A percentile compares a stretch with the other conserved stretches of the same genome.
These are phyloP conservation scores for Ilex asprella DNA, from an alignment of 257 asterid species.

Conservation along the genomic window DNA sequence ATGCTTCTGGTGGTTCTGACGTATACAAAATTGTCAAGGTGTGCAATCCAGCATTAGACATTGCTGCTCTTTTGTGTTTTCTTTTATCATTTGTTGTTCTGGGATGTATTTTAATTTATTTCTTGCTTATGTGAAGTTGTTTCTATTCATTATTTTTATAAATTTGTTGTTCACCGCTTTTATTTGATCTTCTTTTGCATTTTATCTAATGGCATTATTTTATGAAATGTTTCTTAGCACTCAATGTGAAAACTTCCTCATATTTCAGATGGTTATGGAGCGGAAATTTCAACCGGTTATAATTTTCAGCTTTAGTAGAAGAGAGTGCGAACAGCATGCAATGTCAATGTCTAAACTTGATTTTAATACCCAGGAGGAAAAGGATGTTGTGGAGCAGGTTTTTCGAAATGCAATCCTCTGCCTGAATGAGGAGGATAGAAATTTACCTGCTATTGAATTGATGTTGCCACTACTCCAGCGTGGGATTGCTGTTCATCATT, in stretches of 20 bases:
- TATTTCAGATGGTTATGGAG: slow-evolving; percentile 92
- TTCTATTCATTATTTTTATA: slow-evolving; percentile 1
- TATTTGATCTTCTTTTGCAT: slow-evolving; percentile 1
- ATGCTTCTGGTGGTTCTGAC: slow-evolving; percentile 70
- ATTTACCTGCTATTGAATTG: slow-evolving; percentile 86
- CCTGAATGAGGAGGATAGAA: slow-evolving; percentile 89
- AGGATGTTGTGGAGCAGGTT: slow-evolving; percentile 78
- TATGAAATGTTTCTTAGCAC: slow-evolving; percentile 1
- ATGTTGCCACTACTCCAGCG: slow-evolving; percentile 96
- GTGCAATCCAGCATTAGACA: slow-evolving; percentile 5
- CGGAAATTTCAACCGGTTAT: slow-evolving; percentile 94
- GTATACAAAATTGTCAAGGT: slow-evolving; percentile 96
- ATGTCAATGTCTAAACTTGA: slow-evolving; percentile 98
- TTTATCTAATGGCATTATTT: background rate
- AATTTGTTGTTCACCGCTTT: slow-evolving; percentile 2
- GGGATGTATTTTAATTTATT: background rate
- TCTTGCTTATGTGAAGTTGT: slow-evolving; percentile 1
- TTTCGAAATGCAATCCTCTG: slow-evolving; percentile 75
- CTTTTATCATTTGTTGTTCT: background rate
- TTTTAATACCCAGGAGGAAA: slow-evolving; percentile 80
- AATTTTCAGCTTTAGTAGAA: slow-evolving; percentile 93
- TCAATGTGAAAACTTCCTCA: slow-evolving; percentile 17
- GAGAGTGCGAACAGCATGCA: slow-evolving; percentile 99
- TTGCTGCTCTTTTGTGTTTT: slow-evolving; percentile 2
- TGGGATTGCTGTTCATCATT: slow-evolving; percentile 98